Evolutionary conservation across 2,329 filamentous ascomycete species (phyloP).

Genomic region (Alternaria consortialis): DNA sequence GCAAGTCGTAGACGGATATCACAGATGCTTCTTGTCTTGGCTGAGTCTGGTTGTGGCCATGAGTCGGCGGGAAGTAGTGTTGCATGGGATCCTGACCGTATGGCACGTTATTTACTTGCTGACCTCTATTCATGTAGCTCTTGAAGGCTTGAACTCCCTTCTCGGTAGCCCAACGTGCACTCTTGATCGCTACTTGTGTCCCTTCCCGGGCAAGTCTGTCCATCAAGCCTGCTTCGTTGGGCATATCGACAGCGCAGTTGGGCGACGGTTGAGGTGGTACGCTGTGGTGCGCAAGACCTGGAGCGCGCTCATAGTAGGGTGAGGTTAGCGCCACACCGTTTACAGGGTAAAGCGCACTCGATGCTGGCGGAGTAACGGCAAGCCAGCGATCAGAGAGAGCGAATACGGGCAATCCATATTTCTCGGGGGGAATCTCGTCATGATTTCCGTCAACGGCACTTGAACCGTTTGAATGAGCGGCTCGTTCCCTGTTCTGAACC

Average conservation of each 20-base stretch:
- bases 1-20: conserved; percentile 77
- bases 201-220: conserved; percentile 82
- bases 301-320: conserved; percentile 63
- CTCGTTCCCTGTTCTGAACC: conserved; percentile 66
- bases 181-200: conserved; percentile 79
- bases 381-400: conserved; percentile 78
- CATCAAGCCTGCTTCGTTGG: conserved; percentile 74
- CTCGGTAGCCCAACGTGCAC: conserved; percentile 78
- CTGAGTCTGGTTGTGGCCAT: conserved; percentile 67
- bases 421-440: conserved; percentile 44
- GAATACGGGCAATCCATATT: conserved; percentile 70
- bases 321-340: conserved; percentile 69
- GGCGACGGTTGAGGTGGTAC: conserved; percentile 74
- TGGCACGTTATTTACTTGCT: conserved; percentile 30
- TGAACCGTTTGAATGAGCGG: conserved; percentile 44
- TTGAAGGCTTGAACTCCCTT: conserved; percentile 81
- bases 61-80: conserved; percentile 77
- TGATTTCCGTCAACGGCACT: conserved; percentile 49
- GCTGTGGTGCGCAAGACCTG: conserved; percentile 65
- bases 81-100: conserved; percentile 52
- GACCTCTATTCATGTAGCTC: conserved; percentile 73
- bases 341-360: conserved; percentile 74
- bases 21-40: conserved; percentile 71
- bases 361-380: conserved; percentile 77
- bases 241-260: conserved; percentile 75